Conservation (phyloP, 345 rosid genomes). For the Eutrema yunnanense region DNA sequence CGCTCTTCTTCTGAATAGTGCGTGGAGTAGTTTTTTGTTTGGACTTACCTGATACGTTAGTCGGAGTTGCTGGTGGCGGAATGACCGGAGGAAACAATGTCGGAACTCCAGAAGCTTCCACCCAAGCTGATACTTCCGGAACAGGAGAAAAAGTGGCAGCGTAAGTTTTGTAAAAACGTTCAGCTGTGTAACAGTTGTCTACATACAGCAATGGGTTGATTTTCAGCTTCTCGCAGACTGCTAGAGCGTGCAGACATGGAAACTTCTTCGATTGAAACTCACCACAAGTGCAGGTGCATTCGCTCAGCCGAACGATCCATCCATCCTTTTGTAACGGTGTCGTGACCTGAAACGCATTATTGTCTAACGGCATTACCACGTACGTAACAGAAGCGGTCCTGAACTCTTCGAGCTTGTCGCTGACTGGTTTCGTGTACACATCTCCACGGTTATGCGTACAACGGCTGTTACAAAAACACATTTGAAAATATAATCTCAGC, state of each 20-base stretch:
- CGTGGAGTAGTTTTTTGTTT: not conserved
- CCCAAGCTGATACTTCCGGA: constrained; percentile 1
- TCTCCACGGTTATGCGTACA: not conserved
- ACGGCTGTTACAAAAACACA: not conserved
- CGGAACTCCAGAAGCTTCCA: constrained; percentile 1
- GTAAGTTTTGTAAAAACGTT: not conserved
- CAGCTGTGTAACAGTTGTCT: not conserved
- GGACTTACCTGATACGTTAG: not conserved
- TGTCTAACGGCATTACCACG: not conserved
- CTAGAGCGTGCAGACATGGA: constrained; percentile 7
- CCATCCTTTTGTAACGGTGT: not conserved
- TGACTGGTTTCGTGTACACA: not conserved
- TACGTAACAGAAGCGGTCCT: not conserved
- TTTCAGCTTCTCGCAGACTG: constrained; percentile 4
- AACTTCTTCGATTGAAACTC: not conserved
- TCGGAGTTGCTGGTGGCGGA: not conserved
- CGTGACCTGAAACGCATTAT: not conserved
- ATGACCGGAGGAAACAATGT: not conserved
- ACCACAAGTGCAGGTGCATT: constrained; percentile 4
- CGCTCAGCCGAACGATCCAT: not conserved
- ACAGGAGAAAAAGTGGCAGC: not conserved
- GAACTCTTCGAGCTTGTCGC: not conserved
- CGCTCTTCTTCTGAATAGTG: not conserved
- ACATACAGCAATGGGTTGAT: constrained; percentile 15
- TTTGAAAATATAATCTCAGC: not conserved